Percentiles rank a stretch among this genome's conserved stretches.
These are phyloP conservation scores for Brassica napus DNA, from an alignment of 345 rosid genomes.

Conservation along the genomic window DNA sequence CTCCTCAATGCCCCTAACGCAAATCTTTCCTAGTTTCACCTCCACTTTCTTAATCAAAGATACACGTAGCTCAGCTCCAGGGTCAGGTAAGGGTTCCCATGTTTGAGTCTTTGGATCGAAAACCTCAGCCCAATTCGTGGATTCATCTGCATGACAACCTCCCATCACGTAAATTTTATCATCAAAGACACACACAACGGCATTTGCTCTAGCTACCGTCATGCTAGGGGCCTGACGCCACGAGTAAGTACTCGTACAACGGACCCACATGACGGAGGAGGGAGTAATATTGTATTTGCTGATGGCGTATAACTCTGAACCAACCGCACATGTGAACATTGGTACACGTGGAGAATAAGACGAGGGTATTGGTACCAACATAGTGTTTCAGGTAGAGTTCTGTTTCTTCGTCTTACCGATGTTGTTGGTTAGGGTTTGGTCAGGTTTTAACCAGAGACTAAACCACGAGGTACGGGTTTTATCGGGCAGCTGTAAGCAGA, in stretches of 20 bases:
- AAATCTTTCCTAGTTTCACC: not conserved
- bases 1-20: not conserved
- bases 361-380: conserved; percentile 32
- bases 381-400: not conserved
- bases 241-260: conserved; percentile 38
- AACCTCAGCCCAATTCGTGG: not conserved
- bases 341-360: conserved; percentile 3
- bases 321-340: conserved; percentile 30
- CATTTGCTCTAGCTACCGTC: not conserved
- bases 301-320: conserved; percentile 48
- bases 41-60: not conserved
- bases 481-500: conserved; percentile 5
- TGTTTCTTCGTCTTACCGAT: not conserved
- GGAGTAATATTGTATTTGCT: conserved; percentile 41
- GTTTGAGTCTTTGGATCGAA: not conserved
- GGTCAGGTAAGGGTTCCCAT: not conserved
- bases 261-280: conserved; percentile 54
- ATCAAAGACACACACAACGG: not conserved
- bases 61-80: not conserved
- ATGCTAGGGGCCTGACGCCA: not conserved
- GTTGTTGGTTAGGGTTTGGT: not conserved
- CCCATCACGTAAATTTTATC: not conserved
- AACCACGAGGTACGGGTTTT: conserved; percentile 1
- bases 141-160: not conserved
- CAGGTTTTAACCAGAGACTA: conserved; percentile 4